These are phyloP conservation scores for Heliosperma pusillum DNA, from an alignment of 148 eudicot species.

Conservation along the genomic window DNA sequence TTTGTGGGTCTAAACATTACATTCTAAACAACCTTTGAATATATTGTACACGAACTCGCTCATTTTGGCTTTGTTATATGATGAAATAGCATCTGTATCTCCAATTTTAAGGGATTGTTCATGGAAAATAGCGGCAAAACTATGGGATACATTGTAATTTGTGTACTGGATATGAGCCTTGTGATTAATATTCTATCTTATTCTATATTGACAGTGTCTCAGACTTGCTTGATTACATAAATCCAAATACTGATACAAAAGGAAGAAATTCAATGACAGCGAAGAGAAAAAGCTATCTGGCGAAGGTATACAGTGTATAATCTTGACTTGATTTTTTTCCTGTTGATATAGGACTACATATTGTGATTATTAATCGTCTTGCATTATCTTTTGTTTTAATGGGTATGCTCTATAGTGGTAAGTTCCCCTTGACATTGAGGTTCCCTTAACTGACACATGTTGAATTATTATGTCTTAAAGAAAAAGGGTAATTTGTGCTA, in stretches of 20 bases:
- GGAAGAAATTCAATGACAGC: conserved; percentile 58
- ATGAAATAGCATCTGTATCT: not conserved
- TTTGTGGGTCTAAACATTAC: not conserved
- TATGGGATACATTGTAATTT: not conserved
- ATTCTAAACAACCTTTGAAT: not conserved
- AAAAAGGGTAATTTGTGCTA: not conserved
- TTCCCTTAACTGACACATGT: not conserved
- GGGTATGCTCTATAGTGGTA: not conserved
- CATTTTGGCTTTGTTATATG: not conserved
- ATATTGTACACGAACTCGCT: not conserved
- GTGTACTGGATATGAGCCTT: not conserved
- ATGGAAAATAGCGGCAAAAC: not conserved
- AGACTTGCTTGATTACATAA: conserved; percentile 99
- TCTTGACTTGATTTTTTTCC: not conserved
- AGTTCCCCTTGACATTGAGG: not conserved
- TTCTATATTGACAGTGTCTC: conserved; percentile 64
- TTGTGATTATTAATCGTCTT: not conserved
- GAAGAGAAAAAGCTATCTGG: conserved; percentile 62
- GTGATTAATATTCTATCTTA: conserved; percentile 15
- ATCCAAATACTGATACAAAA: conserved; percentile 76
- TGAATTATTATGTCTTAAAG: not conserved
- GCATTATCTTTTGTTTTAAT: not conserved
- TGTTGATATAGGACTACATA: conserved; percentile 5
- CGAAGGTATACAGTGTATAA: conserved; percentile 46
- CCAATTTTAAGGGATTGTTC: not conserved